phyloP scores from a whole-genome alignment of 345 rosid species.

The Camelina neglecta region DNA sequence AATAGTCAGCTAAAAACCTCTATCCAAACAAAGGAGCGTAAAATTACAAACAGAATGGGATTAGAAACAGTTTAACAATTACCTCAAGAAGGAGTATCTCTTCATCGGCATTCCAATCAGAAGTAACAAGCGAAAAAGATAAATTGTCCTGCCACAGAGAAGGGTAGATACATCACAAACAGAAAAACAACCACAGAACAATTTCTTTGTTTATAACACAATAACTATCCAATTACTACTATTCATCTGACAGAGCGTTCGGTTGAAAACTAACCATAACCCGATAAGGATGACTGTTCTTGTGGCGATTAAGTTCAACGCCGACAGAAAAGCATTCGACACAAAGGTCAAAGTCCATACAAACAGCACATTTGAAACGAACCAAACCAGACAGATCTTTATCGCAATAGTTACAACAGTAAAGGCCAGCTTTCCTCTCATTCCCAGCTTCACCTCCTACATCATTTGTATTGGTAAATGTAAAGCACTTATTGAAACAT shows the following conservation, averaged over 20 bases:
- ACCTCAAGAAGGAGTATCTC: constrained; percentile 96
- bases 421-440: constrained; percentile 62
- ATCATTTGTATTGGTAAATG: constrained; percentile 30
- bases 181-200: background rate
- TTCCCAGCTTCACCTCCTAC: constrained; percentile 49
- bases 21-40: constrained; percentile 25
- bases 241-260: background rate
- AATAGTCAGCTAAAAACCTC: constrained; percentile 42
- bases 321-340: constrained; percentile 90
- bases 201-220: background rate
- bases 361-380: constrained; percentile 85
- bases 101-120: constrained; percentile 97
- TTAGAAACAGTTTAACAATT: constrained; percentile 18
- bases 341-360: constrained; percentile 93
- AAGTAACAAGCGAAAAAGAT: constrained; percentile 82
- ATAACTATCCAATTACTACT: constrained; percentile 9
- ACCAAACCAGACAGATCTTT: constrained; percentile 86
- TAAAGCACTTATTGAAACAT: constrained; percentile 8
- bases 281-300: constrained; percentile 75
- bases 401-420: constrained; percentile 89
- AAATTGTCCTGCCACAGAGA: constrained; percentile 75
- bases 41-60: background rate
- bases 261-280: constrained; percentile 73
- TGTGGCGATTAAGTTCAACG: constrained; percentile 76
- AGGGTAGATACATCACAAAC: constrained; percentile 15